phyloP scores from a whole-genome alignment of 257 asterid genomes.

The Lithospermum erythrorhizon region DNA sequence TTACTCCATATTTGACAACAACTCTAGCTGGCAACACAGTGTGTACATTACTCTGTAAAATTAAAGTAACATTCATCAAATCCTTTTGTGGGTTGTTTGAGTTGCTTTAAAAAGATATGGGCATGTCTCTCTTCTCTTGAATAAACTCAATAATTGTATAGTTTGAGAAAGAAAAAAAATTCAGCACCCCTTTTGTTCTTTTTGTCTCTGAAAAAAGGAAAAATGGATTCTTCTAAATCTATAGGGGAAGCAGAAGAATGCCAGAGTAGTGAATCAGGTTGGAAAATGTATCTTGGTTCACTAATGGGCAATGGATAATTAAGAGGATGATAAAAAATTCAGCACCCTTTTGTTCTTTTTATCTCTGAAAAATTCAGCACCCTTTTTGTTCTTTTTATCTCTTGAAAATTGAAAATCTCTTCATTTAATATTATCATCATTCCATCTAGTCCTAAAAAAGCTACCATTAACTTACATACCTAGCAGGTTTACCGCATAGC shows the following conservation, averaged over 20 bases:
- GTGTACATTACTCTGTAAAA: constrained; percentile 21
- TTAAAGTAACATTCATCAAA: constrained; percentile 15
- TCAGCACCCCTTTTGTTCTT: background rate
- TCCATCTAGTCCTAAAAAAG: too few relatives aligned
- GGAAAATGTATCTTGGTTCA: constrained; percentile 43
- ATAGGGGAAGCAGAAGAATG: constrained; percentile 28
- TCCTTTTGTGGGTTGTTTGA: constrained; percentile 23
- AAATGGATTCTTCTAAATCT: constrained; percentile 24
- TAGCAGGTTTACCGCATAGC: too few relatives aligned
- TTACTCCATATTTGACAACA: constrained; percentile 21
- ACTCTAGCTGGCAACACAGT: constrained; percentile 23
- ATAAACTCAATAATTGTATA: constrained; percentile 14
- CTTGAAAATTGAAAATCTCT: too few relatives aligned
- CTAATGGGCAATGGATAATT: constrained; percentile 15
- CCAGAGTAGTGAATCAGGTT: constrained; percentile 40
- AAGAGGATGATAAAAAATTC: constrained; percentile 1
- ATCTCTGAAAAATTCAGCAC: too few relatives aligned
- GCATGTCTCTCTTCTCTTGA: constrained; percentile 19
- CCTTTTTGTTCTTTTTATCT: too few relatives aligned
- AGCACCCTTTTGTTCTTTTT: too few relatives aligned
- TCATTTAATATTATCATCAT: too few relatives aligned
- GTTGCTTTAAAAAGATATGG: constrained; percentile 18
- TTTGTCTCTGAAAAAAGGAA: background rate
- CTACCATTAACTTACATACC: too few relatives aligned
- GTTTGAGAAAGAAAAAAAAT: constrained; percentile 8